Conservation (phyloP, 768 basidiomycete species). For the Hydnomerulius pinastri region DNA sequence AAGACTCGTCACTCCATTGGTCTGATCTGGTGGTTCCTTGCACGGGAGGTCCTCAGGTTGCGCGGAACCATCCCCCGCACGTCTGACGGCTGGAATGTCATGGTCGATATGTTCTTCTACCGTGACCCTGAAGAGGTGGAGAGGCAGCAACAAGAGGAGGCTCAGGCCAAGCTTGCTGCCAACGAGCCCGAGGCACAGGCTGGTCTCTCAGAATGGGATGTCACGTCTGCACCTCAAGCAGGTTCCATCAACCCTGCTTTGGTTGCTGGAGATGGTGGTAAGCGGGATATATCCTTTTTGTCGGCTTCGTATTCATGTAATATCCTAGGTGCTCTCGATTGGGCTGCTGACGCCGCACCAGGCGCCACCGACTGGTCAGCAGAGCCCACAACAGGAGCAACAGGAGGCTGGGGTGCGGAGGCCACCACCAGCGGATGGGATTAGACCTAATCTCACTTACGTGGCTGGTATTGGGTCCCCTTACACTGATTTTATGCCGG, state of each 20-base stretch:
- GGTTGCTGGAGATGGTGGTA: slow-evolving; percentile 61
- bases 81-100: too few species aligned
- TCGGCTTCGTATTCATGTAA: slow-evolving; percentile 1
- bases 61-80: too few species aligned
- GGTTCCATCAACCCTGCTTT: slow-evolving; percentile 79
- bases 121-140: slow-evolving; percentile 99
- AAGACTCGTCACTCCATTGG: too few species aligned
- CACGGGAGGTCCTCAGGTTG: too few species aligned
- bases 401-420: slow-evolving; percentile 43
- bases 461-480: slow-evolving; percentile 4
- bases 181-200: slow-evolving; percentile 59
- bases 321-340: slow-evolving; percentile 70
- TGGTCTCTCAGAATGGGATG: slow-evolving; percentile 71
- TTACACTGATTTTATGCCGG: not conserved
- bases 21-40: too few species aligned
- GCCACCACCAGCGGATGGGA: slow-evolving; percentile 31
- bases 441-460: slow-evolving; percentile 8
- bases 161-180: slow-evolving; percentile 72
- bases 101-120: slow-evolving; percentile 99
- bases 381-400: slow-evolving; percentile 57
- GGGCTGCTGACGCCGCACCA: slow-evolving; percentile 67
- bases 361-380: slow-evolving; percentile 82
- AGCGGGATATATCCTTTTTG: slow-evolving; percentile 14
- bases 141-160: slow-evolving; percentile 95
- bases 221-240: slow-evolving; percentile 62